Evolutionary conservation across 1,284 basidiomycete genomes (phyloP), one percentile per base, ranked within the genome.

Genomic region (Coniferiporia weirii): DNA sequence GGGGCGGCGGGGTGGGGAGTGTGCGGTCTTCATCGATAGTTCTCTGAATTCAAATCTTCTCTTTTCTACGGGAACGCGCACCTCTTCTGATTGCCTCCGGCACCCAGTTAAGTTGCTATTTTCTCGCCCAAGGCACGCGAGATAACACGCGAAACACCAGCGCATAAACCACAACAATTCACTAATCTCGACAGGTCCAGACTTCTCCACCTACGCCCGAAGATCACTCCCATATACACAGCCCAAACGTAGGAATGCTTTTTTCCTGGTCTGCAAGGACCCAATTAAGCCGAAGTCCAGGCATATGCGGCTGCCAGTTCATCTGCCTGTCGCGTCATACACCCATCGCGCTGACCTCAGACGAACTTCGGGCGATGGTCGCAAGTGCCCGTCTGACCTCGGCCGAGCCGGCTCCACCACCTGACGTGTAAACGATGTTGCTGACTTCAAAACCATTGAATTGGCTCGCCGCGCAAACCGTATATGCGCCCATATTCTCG

Each of bases 401-500:
- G 12, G 63, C 68, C 47, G 72, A 69, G 5, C 71, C n/a, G 73
- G 66, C 72, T 13, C 62, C 68, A 27, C 70, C 76, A 54, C 84
- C 81, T 50, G 75, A 74, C 12, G 86, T 88, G 64, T 88, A 88
- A 34, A 84, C 70, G 53, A 87, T 82, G 19, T 79, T 79, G 72
- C 83, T 85, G 45, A 82, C 69, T 66, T 86, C 81, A 62, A 88
- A 91, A 61, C 92, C 93, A 69, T 95, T 95, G 76, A 94, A 95
- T 68, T 85, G 84, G 72, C 87, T 91, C 19, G 94, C 91, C 0
- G 93, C 93, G 67, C 91, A 95, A 64, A 94, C 79, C 15, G 93
- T 96, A 73, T 97, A 97, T 12, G 93, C 93, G 45, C 93, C 93
- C 93, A 97, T 96, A 68, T 91, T 85, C 56, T 85, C 84, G 77